These are phyloP conservation scores for Avena insularis DNA, from an alignment of 176 grass and related monocot genomes.

Conservation along the genomic window DNA sequence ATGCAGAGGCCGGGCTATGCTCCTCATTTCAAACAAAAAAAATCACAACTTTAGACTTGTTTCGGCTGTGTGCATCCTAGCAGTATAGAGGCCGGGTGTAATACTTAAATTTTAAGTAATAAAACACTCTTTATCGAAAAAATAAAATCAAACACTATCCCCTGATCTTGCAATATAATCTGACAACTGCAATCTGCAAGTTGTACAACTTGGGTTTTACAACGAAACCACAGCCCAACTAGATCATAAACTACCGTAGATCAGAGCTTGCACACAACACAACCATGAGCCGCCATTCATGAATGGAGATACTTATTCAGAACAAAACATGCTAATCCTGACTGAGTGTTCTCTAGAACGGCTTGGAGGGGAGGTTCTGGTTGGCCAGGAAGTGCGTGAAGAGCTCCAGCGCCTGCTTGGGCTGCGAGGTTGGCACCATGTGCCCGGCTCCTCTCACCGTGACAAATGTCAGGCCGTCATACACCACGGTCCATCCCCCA, in stretches of 20 bases:
- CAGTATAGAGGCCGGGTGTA: too few species aligned
- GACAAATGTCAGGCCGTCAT: slow-evolving; percentile 60
- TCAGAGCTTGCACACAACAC: background rate
- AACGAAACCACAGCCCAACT: background rate
- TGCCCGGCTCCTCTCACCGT: slow-evolving; percentile 58
- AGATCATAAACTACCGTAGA: background rate
- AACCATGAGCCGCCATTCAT: background rate
- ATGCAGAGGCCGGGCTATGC: too few species aligned
- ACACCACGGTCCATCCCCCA: slow-evolving; percentile 63
- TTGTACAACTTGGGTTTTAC: background rate
- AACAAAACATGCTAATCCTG: background rate
- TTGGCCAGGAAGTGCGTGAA: slow-evolving; percentile 52
- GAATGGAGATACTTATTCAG: background rate
- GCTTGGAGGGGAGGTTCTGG: slow-evolving; percentile 40
- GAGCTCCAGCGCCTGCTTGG: slow-evolving; percentile 27
- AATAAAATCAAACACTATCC: background rate
- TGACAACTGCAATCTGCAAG: background rate
- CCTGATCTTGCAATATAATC: background rate
- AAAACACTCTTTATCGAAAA: too few species aligned
- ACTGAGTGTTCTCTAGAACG: slow-evolving; percentile 26
- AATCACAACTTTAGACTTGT: too few species aligned
- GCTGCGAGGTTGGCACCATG: slow-evolving; percentile 47
- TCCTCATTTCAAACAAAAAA: too few species aligned
- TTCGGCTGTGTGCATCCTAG: too few species aligned
- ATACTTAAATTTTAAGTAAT: too few species aligned